Evolutionary conservation across 1,284 basidiomycete genomes (phyloP).

Genomic region (Apiotrichum akiyoshidainum): DNA sequence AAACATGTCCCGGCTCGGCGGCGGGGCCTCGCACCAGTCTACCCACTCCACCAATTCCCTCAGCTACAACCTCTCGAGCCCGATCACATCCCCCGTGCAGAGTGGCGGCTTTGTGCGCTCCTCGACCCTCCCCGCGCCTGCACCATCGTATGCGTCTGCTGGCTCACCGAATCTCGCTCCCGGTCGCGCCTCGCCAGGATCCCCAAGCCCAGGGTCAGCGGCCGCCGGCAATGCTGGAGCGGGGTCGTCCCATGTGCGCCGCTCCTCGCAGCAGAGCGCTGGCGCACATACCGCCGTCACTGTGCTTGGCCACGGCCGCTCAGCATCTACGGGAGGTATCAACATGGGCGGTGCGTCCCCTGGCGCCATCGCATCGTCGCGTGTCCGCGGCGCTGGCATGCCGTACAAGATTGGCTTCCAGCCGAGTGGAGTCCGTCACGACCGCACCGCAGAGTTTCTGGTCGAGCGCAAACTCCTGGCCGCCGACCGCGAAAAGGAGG

Average conservation of each 20-base stretch:
- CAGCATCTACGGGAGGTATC: neutral
- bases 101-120: neutral
- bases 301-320: neutral
- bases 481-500: conserved; percentile 68
- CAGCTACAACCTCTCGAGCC: neutral
- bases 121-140: neutral
- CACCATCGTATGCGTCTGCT: neutral
- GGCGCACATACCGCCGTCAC: neutral
- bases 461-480: conserved; percentile 58
- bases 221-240: neutral
- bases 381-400: conserved; percentile 24
- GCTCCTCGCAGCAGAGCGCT: neutral
- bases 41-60: neutral
- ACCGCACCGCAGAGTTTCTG: conserved; percentile 74
- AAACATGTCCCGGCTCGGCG: conserved; percentile 19
- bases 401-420: conserved; percentile 79
- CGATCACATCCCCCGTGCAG: neutral
- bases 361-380: neutral
- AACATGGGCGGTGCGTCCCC: neutral
- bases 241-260: neutral
- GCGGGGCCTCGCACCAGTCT: conserved; percentile 2
- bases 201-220: neutral
- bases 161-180: too few relatives aligned
- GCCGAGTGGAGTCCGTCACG: conserved; percentile 67
- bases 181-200: neutral